Conservation (phyloP, 306 rosid species). For the Crotalaria pallida region DNA sequence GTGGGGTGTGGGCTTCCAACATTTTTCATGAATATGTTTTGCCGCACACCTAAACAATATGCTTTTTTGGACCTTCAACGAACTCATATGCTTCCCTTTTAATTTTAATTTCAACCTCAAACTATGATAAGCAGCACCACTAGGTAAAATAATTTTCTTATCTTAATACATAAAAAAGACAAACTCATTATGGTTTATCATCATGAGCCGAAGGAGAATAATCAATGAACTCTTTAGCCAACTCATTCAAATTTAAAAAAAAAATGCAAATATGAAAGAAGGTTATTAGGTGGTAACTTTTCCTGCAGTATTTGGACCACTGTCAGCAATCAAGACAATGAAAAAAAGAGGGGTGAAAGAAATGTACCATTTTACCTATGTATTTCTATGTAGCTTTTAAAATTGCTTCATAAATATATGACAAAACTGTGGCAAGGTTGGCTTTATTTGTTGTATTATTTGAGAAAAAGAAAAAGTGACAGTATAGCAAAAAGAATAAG, state of each 20-base stretch:
- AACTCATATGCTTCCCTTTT: conserved; percentile 23
- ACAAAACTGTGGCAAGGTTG: conserved; percentile 23
- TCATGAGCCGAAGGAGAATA: conserved; percentile 51
- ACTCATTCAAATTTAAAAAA: conserved; percentile 40
- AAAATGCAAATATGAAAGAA: conserved; percentile 22
- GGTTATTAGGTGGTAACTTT: conserved; percentile 23
- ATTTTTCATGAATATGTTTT: conserved; percentile 54
- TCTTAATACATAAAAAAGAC: conserved; percentile 43
- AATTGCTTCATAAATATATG: conserved; percentile 25
- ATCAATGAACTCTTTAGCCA: conserved; percentile 43
- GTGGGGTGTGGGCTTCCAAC: conserved; percentile 40
- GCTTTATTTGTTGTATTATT: conserved; percentile 22
- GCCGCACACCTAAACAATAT: conserved; percentile 29
- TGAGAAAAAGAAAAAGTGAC: not conserved
- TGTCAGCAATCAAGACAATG: conserved; percentile 38
- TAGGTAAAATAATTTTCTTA: conserved; percentile 31
- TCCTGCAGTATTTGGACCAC: conserved; percentile 23
- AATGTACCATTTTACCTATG: conserved; percentile 18
- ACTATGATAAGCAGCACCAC: conserved; percentile 19
- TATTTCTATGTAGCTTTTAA: conserved; percentile 11
- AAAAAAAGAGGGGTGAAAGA: conserved; percentile 28
- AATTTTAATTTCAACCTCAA: not conserved
- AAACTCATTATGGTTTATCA: conserved; percentile 53
- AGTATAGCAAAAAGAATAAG: not conserved
- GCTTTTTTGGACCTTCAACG: conserved; percentile 27